These are phyloP conservation scores for Chalciporus piperatus DNA, from an alignment of 768 basidiomycete genomes.

Conservation along the genomic window DNA sequence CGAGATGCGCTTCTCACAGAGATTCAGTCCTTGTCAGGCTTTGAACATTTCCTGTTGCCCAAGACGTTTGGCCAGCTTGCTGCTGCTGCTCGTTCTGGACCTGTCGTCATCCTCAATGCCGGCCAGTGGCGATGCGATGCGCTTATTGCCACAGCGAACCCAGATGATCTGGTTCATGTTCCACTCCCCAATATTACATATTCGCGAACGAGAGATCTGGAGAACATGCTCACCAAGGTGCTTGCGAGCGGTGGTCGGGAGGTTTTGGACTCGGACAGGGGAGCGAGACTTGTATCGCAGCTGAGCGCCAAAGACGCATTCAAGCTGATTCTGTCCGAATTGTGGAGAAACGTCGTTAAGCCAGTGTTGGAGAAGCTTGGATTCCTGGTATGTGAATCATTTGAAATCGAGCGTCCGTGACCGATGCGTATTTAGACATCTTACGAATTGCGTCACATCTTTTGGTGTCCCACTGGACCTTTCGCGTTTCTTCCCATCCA, in stretches of 20 bases:
- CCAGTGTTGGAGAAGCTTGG: not conserved
- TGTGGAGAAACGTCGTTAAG: not conserved
- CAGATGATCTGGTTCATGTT: not conserved
- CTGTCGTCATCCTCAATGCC: not conserved
- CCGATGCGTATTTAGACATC: not conserved
- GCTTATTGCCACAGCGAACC: not conserved
- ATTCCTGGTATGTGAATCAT: not conserved
- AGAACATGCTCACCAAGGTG: constrained; percentile 2
- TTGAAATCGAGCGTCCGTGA: no score
- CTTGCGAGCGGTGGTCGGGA: not conserved
- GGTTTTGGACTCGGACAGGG: not conserved
- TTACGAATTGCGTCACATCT: not conserved
- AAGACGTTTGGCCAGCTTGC: constrained; percentile 5
- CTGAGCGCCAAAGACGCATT: not conserved
- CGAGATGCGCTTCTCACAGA: constrained; percentile 15
- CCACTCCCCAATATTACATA: not conserved
- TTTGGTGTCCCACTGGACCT: not conserved
- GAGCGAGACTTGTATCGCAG: not conserved
- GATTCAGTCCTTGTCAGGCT: constrained; percentile 17
- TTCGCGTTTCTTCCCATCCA: not conserved
- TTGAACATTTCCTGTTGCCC: constrained; percentile 21
- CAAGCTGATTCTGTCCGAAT: not conserved
- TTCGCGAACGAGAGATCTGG: not conserved
- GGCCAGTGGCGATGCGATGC: not conserved
- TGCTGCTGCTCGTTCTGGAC: not conserved